Conservation (phyloP, 257 asterid genomes). For the Lantana camara region DNA sequence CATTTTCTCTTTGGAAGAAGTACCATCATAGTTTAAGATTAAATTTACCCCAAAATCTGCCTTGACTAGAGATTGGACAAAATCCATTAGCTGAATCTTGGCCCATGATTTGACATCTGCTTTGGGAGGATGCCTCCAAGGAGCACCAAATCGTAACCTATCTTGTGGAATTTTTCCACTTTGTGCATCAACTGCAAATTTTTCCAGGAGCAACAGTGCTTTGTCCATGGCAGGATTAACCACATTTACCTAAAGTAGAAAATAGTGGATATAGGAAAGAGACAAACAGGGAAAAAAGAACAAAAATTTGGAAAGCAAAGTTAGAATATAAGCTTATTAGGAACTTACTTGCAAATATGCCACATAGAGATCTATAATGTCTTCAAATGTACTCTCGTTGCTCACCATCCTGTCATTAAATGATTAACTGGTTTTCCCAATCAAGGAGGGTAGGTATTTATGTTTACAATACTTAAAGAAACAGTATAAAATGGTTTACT, state of each 20-base stretch:
- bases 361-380: conserved; percentile 83
- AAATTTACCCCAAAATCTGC: conserved; percentile 83
- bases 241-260: conserved; percentile 62
- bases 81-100: conserved; percentile 92
- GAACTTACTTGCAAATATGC: conserved; percentile 82
- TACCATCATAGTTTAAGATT: conserved; percentile 4
- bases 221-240: conserved; percentile 94
- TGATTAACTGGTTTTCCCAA: conserved; percentile 30
- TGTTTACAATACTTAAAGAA: no score
- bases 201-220: conserved; percentile 66
- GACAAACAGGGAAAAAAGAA: neutral
- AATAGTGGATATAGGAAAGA: conserved; percentile 12
- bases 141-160: conserved; percentile 78
- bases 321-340: conserved; percentile 19
- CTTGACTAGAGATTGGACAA: conserved; percentile 73
- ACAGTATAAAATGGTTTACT: neutral
- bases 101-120: conserved; percentile 64
- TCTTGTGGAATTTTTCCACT: conserved; percentile 69
- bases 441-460: conserved; percentile 19
- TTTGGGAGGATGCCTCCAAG: conserved; percentile 92
- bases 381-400: conserved; percentile 70
- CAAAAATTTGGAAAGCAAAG: neutral
- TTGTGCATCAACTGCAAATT: conserved; percentile 73
- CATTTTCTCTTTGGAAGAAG: conserved; percentile 24
- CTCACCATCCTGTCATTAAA: conserved; percentile 54